These are phyloP conservation scores for Epichloe hybrida DNA, from an alignment of 2,329 filamentous ascomycete species.

Conservation along the genomic window DNA sequence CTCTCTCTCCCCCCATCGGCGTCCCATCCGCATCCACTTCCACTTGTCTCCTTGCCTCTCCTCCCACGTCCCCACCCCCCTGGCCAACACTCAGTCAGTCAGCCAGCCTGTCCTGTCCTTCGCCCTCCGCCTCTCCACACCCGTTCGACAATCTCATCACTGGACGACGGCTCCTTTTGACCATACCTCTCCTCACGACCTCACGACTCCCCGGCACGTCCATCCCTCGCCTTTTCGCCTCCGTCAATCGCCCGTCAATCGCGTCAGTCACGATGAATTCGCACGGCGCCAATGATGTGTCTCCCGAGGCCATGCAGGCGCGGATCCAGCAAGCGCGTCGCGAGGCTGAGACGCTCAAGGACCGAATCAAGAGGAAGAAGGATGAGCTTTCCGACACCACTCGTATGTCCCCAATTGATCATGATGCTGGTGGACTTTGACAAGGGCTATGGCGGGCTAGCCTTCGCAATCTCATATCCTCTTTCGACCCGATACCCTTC, in stretches of 20 bases:
- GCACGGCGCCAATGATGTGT: slow-evolving; percentile 48
- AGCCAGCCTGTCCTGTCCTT: slow-evolving; percentile 9
- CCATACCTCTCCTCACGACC: slow-evolving; percentile 1
- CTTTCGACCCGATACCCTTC: not conserved
- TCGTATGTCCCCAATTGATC: slow-evolving; percentile 50
- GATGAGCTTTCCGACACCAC: slow-evolving; percentile 97
- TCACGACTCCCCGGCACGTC: not conserved
- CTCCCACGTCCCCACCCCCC: not conserved
- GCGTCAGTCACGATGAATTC: slow-evolving; percentile 35
- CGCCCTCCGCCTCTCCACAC: slow-evolving; percentile 22
- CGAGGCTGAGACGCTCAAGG: slow-evolving; percentile 95
- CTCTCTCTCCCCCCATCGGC: not conserved
- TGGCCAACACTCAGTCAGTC: slow-evolving; percentile 2
- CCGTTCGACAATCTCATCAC: slow-evolving; percentile 14
- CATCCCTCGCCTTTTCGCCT: slow-evolving; percentile 5
- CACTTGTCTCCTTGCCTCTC: not conserved
- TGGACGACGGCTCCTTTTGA: slow-evolving; percentile 13
- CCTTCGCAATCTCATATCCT: not conserved
- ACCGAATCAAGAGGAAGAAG: slow-evolving; percentile 99
- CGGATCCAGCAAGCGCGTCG: slow-evolving; percentile 84
- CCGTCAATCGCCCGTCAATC: slow-evolving; percentile 4
- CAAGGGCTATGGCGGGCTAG: not conserved
- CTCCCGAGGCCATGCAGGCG: slow-evolving; percentile 76
- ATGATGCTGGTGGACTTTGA: not conserved
- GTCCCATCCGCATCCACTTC: slow-evolving; percentile 1